Evolutionary conservation across 352 stramenopile species (phyloP).

Genomic region (Pythium scleroteichum): DNA sequence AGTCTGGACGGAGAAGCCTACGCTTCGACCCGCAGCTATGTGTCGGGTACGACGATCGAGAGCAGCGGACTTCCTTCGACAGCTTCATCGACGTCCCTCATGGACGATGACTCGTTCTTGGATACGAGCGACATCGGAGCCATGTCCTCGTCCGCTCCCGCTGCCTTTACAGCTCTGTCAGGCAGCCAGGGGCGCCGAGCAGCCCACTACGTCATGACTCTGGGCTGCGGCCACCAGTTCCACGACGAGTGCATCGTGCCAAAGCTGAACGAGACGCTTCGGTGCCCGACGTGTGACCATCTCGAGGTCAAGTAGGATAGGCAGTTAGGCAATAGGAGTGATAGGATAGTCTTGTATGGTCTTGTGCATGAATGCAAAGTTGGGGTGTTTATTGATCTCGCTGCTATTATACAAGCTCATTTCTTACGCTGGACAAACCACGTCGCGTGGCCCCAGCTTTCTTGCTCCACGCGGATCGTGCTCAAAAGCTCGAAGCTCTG

Average conservation of each 20-base stretch:
- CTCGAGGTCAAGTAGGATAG: conserved; percentile 32
- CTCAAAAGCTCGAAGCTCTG: conserved; percentile 49
- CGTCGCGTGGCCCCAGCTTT: conserved; percentile 57
- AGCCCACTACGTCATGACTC: conserved; percentile 68
- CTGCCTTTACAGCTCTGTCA: conserved; percentile 5
- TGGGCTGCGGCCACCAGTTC: conserved; percentile 77
- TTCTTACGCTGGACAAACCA: conserved; percentile 62
- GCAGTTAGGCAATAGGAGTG: not conserved
- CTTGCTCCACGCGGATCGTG: conserved; percentile 49
- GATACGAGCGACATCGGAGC: conserved; percentile 4
- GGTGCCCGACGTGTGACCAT: conserved; percentile 65
- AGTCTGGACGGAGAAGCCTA: conserved; percentile 49
- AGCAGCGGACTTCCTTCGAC: not conserved
- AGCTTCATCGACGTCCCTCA: conserved; percentile 22
- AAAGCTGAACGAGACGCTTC: conserved; percentile 69
- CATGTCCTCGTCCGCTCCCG: conserved; percentile 16
- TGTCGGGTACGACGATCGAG: not conserved
- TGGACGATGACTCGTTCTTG: conserved; percentile 30
- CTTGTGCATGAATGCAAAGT: no score
- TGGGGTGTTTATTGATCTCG: conserved; percentile 1
- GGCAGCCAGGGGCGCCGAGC: conserved; percentile 17
- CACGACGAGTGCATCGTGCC: conserved; percentile 85
- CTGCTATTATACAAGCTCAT: not conserved
- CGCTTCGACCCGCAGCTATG: conserved; percentile 24
- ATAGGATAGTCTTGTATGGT: no score